phyloP scores from a whole-genome alignment of 331 rosid genomes.

The Quercus lobata region DNA sequence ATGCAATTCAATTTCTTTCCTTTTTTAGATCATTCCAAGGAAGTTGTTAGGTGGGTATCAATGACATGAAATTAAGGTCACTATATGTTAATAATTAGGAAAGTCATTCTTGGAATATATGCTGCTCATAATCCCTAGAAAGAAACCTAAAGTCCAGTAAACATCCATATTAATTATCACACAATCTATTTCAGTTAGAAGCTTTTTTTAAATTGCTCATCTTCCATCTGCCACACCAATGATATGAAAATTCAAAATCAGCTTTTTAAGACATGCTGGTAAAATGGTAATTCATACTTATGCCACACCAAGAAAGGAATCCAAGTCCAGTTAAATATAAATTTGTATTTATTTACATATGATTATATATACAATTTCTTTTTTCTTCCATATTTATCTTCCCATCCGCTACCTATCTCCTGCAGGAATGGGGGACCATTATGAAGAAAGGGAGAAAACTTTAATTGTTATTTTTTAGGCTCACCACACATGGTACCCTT shows the following conservation, averaged over 20 bases:
- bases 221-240: neutral
- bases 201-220: neutral
- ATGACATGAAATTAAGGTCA: neutral
- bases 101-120: neutral
- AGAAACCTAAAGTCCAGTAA: neutral
- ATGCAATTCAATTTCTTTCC: conserved; percentile 6
- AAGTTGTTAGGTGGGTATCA: neutral
- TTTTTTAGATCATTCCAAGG: neutral
- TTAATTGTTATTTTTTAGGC: too few species aligned
- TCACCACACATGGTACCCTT: too few species aligned
- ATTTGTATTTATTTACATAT: neutral
- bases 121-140: neutral
- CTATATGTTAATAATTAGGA: neutral
- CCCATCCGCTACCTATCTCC: neutral
- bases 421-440: neutral
- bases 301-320: neutral
- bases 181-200: too few species aligned
- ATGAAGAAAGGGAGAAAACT: neutral
- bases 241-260: too few species aligned
- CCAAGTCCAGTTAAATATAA: neutral
- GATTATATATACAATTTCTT: neutral
- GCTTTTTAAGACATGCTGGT: too few species aligned
- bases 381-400: neutral
- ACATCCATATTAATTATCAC: neutral
- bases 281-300: neutral